Conservation (phyloP, 495 filamentous ascomycete genomes). For the Aspergillus biplanus region DNA sequence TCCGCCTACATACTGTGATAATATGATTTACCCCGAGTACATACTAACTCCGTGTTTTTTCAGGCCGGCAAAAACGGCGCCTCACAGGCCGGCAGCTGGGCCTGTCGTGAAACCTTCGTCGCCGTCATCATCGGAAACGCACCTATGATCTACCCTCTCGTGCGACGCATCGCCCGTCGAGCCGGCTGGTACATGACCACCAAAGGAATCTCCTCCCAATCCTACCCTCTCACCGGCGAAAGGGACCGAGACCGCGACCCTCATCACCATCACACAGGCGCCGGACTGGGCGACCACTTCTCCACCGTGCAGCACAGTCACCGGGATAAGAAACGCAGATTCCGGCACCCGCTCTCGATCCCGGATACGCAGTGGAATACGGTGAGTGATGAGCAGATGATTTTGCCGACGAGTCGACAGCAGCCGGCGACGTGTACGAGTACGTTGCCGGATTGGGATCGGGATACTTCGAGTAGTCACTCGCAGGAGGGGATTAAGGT, state of each 20-base stretch:
- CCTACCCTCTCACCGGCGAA: conserved; percentile 36
- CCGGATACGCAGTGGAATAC: conserved; percentile 45
- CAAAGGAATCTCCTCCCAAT: conserved; percentile 22
- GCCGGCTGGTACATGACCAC: conserved; percentile 36
- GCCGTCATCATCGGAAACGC: conserved; percentile 62
- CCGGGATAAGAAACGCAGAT: conserved; percentile 29
- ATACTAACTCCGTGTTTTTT: too few relatives aligned
- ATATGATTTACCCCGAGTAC: too few relatives aligned
- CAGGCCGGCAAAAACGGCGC: conserved; percentile 52
- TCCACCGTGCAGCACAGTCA: neutral
- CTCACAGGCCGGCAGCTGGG: conserved; percentile 62
- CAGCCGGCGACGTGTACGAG: conserved; percentile 9
- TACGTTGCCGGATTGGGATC: neutral
- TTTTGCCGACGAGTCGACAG: conserved; percentile 32
- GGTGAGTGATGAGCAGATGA: conserved; percentile 46
- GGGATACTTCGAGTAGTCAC: conserved; percentile 4
- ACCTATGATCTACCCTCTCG: conserved; percentile 62
- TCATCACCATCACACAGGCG: neutral
- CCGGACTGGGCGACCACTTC: conserved; percentile 9
- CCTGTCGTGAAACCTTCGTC: conserved; percentile 66
- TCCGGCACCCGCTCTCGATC: conserved; percentile 43
- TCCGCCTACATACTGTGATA: too few relatives aligned
- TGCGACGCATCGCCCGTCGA: conserved; percentile 42
- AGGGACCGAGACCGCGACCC: neutral
- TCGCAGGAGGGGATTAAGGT: conserved; percentile 24